Evolutionary conservation across 2,329 filamentous ascomycete species (phyloP).

Genomic region (Diaporthe vaccinii): DNA sequence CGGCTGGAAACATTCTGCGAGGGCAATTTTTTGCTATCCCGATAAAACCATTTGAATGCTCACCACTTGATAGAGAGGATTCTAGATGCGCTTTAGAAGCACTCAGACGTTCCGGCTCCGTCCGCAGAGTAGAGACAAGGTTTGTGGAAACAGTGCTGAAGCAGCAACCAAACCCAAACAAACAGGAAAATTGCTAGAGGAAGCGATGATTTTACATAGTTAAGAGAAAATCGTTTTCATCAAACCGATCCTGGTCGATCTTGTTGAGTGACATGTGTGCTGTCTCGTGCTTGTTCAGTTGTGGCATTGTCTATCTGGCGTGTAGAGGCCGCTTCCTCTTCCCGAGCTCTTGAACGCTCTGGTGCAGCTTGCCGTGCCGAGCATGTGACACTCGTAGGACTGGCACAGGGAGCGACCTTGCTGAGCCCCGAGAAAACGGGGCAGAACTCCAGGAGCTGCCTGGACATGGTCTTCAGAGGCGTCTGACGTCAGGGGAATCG

Average conservation of each 20-base stretch:
- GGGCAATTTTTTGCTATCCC: constrained; percentile 15
- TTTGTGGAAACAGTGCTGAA: constrained; percentile 35
- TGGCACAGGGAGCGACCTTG: no score
- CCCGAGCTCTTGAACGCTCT: background rate
- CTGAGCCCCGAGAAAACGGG: background rate
- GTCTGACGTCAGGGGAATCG: constrained; percentile 20
- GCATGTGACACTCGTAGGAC: background rate
- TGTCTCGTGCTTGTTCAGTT: background rate
- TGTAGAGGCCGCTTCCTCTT: no score
- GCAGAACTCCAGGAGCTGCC: background rate
- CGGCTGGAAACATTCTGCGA: constrained; percentile 25
- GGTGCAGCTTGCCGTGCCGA: background rate
- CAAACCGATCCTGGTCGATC: background rate
- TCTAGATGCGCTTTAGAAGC: constrained; percentile 31
- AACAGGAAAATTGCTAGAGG: constrained; percentile 41
- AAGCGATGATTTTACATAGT: constrained; percentile 38
- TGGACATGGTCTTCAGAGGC: background rate
- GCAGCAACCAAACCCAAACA: constrained; percentile 39
- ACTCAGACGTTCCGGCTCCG: constrained; percentile 26
- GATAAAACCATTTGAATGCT: constrained; percentile 20
- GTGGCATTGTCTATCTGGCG: background rate
- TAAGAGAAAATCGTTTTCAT: constrained; percentile 34
- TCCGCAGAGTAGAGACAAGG: constrained; percentile 37
- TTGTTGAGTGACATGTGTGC: background rate
- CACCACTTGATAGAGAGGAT: constrained; percentile 32